Percentiles rank a stretch among this genome's conserved stretches.
phyloP scores from a whole-genome alignment of 75 land plant genomes.

The Cunninghamia lanceolata region DNA sequence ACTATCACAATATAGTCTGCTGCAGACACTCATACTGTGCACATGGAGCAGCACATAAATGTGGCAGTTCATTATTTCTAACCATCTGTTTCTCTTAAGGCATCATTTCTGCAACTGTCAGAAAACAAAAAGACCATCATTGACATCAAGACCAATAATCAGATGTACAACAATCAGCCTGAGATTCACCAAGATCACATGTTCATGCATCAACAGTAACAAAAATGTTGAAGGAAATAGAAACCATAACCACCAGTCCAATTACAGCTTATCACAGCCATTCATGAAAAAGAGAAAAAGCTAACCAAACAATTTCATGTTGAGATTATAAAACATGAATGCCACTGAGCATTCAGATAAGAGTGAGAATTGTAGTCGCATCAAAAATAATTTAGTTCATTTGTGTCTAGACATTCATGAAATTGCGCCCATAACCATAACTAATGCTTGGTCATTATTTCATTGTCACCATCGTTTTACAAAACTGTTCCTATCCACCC shows the following conservation, averaged over 20 bases:
- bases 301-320: not conserved
- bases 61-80: not conserved
- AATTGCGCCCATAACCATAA: not conserved
- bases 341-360: not conserved
- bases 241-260: not conserved
- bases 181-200: not conserved
- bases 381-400: not conserved
- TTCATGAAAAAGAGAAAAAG: not conserved
- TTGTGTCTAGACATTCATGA: not conserved
- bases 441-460: not conserved
- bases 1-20: not conserved
- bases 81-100: not conserved
- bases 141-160: not conserved
- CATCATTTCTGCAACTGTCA: not conserved
- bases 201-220: not conserved
- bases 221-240: not conserved
- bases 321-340: not conserved
- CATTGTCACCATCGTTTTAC: not conserved
- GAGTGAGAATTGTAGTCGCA: not conserved
- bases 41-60: not conserved
- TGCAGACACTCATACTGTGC: not conserved
- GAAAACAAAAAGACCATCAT: not conserved
- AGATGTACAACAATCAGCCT: not conserved
- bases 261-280: not conserved
- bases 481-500: not conserved